These are phyloP conservation scores for Fusarium sp. DNA, from an alignment of 2,329 filamentous ascomycete genomes.

Conservation along the genomic window DNA sequence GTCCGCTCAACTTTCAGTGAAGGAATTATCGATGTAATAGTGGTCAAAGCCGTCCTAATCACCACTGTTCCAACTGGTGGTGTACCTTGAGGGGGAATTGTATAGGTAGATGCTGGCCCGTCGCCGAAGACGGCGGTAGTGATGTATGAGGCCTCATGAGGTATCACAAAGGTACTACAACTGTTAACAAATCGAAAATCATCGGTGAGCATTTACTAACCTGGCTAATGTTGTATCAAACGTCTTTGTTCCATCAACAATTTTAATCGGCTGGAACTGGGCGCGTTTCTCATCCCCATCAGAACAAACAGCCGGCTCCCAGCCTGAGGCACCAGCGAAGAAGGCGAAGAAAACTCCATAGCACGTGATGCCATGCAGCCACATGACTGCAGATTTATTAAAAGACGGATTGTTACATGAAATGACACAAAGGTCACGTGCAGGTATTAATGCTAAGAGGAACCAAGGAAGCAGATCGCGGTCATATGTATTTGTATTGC, in stretches of 20 bases:
- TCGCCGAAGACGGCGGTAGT: not conserved
- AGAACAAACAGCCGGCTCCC: not conserved
- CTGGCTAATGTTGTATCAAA: constrained; percentile 7
- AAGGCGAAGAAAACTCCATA: not conserved
- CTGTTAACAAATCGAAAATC: not conserved
- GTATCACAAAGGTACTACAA: not conserved
- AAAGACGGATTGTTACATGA: not conserved
- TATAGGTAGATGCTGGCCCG: not conserved
- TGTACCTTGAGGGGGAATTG: not conserved
- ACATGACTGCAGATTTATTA: not conserved
- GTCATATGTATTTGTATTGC: not conserved
- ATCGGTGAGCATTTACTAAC: not conserved
- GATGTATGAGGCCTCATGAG: not conserved
- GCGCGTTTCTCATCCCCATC: constrained; percentile 1
- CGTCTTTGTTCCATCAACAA: constrained; percentile 11
- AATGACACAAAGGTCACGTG: not conserved
- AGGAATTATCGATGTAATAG: constrained; percentile 3
- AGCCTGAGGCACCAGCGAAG: not conserved
- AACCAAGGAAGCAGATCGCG: not conserved
- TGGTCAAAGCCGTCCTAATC: not conserved
- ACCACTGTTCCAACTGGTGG: constrained; percentile 2
- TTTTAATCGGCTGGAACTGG: constrained; percentile 1
- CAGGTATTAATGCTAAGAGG: not conserved
- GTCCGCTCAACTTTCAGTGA: not conserved
- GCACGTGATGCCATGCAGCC: not conserved